A percentile compares a stretch with the other conserved stretches of the same genome.
Evolutionary conservation across 371 early-diverging fungal genomes (phyloP).

Genomic region (Mortierella polycephala): DNA sequence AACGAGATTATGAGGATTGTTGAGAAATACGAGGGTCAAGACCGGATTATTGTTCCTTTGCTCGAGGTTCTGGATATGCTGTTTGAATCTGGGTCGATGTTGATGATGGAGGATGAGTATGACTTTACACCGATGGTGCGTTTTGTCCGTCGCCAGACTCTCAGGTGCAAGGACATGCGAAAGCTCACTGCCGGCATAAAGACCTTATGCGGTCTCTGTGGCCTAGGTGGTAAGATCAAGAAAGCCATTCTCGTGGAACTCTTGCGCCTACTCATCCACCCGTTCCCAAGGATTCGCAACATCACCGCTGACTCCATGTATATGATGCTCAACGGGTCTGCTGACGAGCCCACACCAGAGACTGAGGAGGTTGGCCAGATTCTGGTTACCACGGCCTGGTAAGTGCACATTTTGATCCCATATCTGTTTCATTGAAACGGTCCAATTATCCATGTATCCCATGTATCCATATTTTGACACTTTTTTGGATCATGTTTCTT

Average conservation of each 20-base stretch:
- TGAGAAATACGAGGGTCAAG: constrained; percentile 60
- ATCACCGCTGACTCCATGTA: constrained; percentile 53
- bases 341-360: constrained; percentile 39
- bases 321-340: constrained; percentile 41
- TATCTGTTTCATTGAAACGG: background rate
- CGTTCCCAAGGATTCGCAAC: constrained; percentile 53
- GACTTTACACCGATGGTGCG: constrained; percentile 52
- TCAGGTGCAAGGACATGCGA: constrained; percentile 43
- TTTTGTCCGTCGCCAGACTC: constrained; percentile 44
- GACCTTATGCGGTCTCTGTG: constrained; percentile 41
- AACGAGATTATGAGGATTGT: constrained; percentile 59
- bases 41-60: constrained; percentile 73
- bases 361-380: constrained; percentile 39
- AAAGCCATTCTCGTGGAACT: constrained; percentile 41
- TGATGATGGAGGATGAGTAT: constrained; percentile 54
- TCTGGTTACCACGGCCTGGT: constrained; percentile 43
- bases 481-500: too few species aligned
- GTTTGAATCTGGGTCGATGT: constrained; percentile 65
- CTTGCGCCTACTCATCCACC: constrained; percentile 40
- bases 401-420: background rate
- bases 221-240: constrained; percentile 44
- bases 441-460: background rate
- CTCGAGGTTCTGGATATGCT: constrained; percentile 76
- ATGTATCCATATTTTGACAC: background rate
- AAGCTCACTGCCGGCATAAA: constrained; percentile 38